Percentiles rank a stretch among this genome's conserved stretches.
Evolutionary conservation across 371 early-diverging fungal genomes (phyloP).

Genomic region (Mortierella sp.): DNA sequence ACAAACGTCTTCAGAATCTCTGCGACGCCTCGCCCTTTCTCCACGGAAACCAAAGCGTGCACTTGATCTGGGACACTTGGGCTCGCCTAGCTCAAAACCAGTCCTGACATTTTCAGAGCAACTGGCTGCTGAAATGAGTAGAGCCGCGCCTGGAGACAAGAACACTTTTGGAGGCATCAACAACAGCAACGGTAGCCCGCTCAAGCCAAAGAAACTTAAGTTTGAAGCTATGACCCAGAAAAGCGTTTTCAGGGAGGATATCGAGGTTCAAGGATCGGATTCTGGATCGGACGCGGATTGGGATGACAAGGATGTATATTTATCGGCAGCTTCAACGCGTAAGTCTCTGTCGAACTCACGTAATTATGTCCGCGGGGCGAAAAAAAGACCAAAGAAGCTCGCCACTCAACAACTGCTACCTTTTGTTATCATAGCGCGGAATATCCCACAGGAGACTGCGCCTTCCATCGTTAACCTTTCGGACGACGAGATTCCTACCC

Average conservation of each 20-base stretch:
- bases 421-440: neutral
- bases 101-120: conserved; percentile 27
- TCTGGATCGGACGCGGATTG: conserved; percentile 44
- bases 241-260: neutral
- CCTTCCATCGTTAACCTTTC: neutral
- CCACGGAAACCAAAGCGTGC: conserved; percentile 33
- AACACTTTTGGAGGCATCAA: neutral
- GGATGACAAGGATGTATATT: conserved; percentile 26
- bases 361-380: neutral
- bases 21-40: conserved; percentile 37
- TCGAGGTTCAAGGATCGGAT: conserved; percentile 33
- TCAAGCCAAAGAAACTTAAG: neutral
- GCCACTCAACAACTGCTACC: neutral
- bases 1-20: conserved; percentile 33
- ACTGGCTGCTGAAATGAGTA: conserved; percentile 26
- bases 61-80: neutral
- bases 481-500: conserved; percentile 40
- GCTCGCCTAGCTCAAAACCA: conserved; percentile 11
- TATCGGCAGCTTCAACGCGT: neutral
- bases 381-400: neutral
- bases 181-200: neutral
- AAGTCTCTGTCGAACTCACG: neutral
- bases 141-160: neutral
- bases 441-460: neutral
- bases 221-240: neutral